Conservation (phyloP, 1,284 basidiomycete genomes). For the Ustilago esculenta region DNA sequence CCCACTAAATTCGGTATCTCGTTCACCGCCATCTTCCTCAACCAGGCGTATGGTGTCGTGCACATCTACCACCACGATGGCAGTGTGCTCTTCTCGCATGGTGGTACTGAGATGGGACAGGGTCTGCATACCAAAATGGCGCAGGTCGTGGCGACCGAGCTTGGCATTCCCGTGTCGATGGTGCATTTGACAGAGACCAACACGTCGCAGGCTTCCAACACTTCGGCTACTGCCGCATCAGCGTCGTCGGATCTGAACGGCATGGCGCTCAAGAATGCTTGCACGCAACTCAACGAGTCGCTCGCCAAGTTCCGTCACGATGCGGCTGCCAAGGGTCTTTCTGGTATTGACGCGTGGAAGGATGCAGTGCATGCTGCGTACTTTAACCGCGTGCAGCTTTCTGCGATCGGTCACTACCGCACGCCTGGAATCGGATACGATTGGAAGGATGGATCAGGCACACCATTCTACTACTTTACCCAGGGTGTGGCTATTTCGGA, state of each 20-base stretch:
- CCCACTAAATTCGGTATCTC: conserved; percentile 68
- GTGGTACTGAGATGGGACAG: conserved; percentile 65
- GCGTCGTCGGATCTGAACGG: conserved; percentile 56
- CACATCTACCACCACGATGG: conserved; percentile 67
- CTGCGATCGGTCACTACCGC: conserved; percentile 65
- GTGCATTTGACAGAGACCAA: conserved; percentile 62
- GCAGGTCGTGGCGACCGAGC: conserved; percentile 66
- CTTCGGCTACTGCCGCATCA: conserved; percentile 64
- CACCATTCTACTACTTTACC: conserved; percentile 64
- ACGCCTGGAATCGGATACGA: conserved; percentile 67
- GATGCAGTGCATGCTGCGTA: conserved; percentile 64
- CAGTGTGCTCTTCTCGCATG: conserved; percentile 56
- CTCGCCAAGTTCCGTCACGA: conserved; percentile 48
- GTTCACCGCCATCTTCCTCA: conserved; percentile 65
- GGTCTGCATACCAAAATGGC: conserved; percentile 67
- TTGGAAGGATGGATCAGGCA: conserved; percentile 59
- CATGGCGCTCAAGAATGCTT: conserved; percentile 66
- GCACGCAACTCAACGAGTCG: conserved; percentile 65
- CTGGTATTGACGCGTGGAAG: conserved; percentile 49
- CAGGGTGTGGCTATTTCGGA: conserved; percentile 65
- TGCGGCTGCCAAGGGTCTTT: conserved; percentile 31
- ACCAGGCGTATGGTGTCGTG: conserved; percentile 67
- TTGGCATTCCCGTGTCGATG: conserved; percentile 61
- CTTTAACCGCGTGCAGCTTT: conserved; percentile 65
- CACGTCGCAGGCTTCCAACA: conserved; percentile 65